These are phyloP conservation scores for Didymella keratinophila DNA, from an alignment of 2,329 filamentous ascomycete species.

Conservation along the genomic window DNA sequence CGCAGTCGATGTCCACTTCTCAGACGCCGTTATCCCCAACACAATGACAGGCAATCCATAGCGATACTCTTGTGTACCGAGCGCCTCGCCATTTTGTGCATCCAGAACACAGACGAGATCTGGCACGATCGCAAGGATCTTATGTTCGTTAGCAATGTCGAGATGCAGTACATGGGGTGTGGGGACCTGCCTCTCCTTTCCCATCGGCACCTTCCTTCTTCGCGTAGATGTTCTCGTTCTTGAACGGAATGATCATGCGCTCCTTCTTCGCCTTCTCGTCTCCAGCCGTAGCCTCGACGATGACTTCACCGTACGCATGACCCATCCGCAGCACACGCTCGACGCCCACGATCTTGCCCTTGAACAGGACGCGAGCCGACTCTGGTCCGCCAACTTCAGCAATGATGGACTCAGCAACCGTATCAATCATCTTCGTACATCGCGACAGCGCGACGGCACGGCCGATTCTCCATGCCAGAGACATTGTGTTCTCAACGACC, in stretches of 20 bases:
- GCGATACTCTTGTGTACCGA: constrained; percentile 63
- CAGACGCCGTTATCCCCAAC: constrained; percentile 62
- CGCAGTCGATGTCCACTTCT: constrained; percentile 62
- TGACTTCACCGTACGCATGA: not conserved
- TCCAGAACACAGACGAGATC: constrained; percentile 61
- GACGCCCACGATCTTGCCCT: not conserved
- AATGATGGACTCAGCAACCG: not conserved
- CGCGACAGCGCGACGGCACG: not conserved
- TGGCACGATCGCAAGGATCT: constrained; percentile 57
- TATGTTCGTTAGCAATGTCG: not conserved
- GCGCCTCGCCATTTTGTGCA: constrained; percentile 56
- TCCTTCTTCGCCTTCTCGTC: not conserved
- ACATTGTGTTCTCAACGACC: too few relatives aligned
- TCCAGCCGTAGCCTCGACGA: not conserved
- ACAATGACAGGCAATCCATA: constrained; percentile 62
- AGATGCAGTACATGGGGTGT: too few relatives aligned
- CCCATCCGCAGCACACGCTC: not conserved
- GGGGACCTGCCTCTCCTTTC: not conserved
- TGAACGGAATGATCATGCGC: not conserved
- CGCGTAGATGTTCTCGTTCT: not conserved
- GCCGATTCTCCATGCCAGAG: too few relatives aligned
- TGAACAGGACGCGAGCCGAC: not conserved
- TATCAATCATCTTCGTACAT: not conserved
- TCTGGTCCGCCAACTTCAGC: not conserved
- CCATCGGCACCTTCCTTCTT: not conserved